These are phyloP conservation scores for Dactylellina cionopaga DNA, from an alignment of 2,329 filamentous ascomycete species.

Conservation along the genomic window DNA sequence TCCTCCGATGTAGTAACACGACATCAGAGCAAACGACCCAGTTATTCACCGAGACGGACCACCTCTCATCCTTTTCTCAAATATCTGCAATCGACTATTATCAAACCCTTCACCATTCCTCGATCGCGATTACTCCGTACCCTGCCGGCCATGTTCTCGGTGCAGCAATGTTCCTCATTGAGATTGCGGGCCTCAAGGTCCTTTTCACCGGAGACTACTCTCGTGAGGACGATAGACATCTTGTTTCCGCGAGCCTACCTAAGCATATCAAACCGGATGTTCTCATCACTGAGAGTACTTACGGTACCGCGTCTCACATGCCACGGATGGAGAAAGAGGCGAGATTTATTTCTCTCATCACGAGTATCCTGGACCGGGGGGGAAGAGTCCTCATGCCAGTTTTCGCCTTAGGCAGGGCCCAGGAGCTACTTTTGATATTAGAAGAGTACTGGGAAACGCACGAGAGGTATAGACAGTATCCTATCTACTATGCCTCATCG, in stretches of 20 bases:
- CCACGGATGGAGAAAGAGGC: constrained; percentile 90
- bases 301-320: constrained; percentile 92
- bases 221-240: constrained; percentile 90
- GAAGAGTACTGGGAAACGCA: constrained; percentile 98
- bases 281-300: constrained; percentile 96
- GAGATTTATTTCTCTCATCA: constrained; percentile 94
- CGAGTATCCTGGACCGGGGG: constrained; percentile 86
- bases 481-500: constrained; percentile 97
- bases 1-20: constrained; percentile 66
- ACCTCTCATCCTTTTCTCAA: constrained; percentile 88
- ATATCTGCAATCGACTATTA: constrained; percentile 99
- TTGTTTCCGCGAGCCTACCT: constrained; percentile 92
- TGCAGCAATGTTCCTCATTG: constrained; percentile 97
- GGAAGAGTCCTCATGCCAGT: constrained; percentile 94
- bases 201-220: constrained; percentile 99
- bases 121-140: constrained; percentile 95
- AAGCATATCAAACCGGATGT: constrained; percentile 88
- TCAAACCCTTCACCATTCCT: constrained; percentile 95
- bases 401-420: constrained; percentile 90
- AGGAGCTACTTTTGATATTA: constrained; percentile 91
- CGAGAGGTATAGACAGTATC: constrained; percentile 84
- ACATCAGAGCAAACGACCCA: constrained; percentile 67
- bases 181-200: constrained; percentile 95
- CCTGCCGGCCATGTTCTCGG: constrained; percentile 97
- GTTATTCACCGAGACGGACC: constrained; percentile 94